Percentiles rank a stretch among this genome's conserved stretches.
phyloP scores from a whole-genome alignment of 345 rosid genomes.

The Syzygium oleosum region DNA sequence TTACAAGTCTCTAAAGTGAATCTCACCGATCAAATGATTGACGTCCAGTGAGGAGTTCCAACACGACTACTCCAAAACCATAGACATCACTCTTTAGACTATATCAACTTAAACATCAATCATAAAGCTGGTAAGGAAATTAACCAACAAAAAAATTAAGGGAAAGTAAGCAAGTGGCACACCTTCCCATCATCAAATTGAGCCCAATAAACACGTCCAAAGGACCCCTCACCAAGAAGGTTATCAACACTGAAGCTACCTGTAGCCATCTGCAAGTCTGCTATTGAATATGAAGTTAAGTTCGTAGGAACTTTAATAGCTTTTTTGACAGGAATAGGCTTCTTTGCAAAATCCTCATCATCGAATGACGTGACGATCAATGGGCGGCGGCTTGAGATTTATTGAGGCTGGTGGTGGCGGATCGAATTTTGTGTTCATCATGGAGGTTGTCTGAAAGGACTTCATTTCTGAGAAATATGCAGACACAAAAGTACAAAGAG shows the following conservation, averaged over 20 bases:
- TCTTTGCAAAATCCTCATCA: conserved; percentile 53
- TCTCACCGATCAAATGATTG: conserved; percentile 88
- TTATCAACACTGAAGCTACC: conserved; percentile 78
- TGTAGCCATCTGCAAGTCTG: conserved; percentile 95
- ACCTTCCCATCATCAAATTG: conserved; percentile 88
- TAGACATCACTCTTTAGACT: conserved; percentile 91
- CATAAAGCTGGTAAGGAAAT: neutral
- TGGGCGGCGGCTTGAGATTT: conserved; percentile 80
- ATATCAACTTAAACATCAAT: conserved; percentile 10
- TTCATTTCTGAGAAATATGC: conserved; percentile 46
- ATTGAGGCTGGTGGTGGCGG: conserved; percentile 46
- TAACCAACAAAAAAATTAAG: neutral
- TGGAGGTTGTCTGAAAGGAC: conserved; percentile 45
- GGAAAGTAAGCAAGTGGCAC: neutral
- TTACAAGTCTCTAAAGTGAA: neutral
- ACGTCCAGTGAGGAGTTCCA: conserved; percentile 96
- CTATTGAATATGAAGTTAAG: conserved; percentile 66
- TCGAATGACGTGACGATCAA: conserved; percentile 75
- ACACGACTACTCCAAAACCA: conserved; percentile 92
- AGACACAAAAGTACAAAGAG: neutral
- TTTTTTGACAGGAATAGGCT: conserved; percentile 61
- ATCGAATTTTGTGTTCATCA: conserved; percentile 50
- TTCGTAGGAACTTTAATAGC: conserved; percentile 46
- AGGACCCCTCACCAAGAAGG: conserved; percentile 91
- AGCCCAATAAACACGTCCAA: conserved; percentile 97